Evolutionary conservation across 352 stramenopile genomes (phyloP), one percentile per base, ranked within the genome.

Genomic region (Globisporangium parvum): DNA sequence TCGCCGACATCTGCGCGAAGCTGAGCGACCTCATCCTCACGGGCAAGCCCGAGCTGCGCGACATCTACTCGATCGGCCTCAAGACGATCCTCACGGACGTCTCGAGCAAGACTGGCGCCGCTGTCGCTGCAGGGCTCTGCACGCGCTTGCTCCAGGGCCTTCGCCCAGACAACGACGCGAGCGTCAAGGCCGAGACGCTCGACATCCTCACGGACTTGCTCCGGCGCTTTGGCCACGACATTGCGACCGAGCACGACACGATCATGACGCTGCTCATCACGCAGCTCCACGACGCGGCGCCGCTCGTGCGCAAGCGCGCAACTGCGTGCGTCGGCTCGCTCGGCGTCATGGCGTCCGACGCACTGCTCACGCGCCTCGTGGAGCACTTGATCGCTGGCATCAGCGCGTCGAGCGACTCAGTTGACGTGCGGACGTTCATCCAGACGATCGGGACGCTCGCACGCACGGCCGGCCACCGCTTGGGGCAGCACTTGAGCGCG

Each of bases 21-120:
- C 84, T 99, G 15, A 96, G 90, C 49, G 92, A 96, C 56, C 83
- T 99, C 48, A 97, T 99, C 45, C 75, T 99, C 42, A 93, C 98
- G 59, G 88, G 88, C 37, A 98, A 99, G 69, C 74, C 80, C 18
- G 97, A 99, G 71, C 79, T 99, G 18, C 82, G 96, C 33, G 97
- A 99, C 75, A 98, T 99, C 31, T 99, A 99, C 70, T 92, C 95
- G 10, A 99, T 99, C 71, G 96, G 97, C 20, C 76, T 99, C 10
- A 98, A 98, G 74, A 99, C 96, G 10, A 90, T 98, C 68, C 81
- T 98, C 18, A 76, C 86, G 2, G 91, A 98, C 31, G 93, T 99
- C 39, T 97, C 96, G n/a, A 70, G 87, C 15, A 65, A 69, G 14
- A 98, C 96, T 45, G 96, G 95, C 17, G 77, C 91, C 28, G 67